Percentiles rank a stretch among this genome's conserved stretches.
These are phyloP conservation scores for Tricholoma bakamatsutake DNA, from an alignment of 768 basidiomycete genomes.

Conservation along the genomic window DNA sequence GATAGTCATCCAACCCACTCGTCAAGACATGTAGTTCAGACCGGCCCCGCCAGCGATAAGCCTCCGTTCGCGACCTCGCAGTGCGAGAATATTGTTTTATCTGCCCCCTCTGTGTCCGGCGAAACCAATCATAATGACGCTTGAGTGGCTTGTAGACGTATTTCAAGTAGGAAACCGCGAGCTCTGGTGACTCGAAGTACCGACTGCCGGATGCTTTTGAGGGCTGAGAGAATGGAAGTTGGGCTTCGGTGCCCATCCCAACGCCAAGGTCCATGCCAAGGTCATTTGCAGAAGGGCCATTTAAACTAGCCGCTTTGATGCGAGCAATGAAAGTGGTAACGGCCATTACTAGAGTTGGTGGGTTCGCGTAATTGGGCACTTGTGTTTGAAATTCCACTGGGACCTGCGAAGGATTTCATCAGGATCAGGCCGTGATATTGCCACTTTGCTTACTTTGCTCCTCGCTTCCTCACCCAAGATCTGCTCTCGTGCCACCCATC, in stretches of 20 bases:
- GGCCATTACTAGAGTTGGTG: slow-evolving; percentile 91
- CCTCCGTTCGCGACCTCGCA: slow-evolving; percentile 84
- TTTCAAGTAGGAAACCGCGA: slow-evolving; percentile 63
- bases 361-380: slow-evolving; percentile 92
- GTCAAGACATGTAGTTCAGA: slow-evolving; percentile 85
- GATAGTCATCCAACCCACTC: slow-evolving; percentile 96
- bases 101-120: slow-evolving; percentile 88
- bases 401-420: slow-evolving; percentile 42
- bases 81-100: slow-evolving; percentile 85
- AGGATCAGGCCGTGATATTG: not conserved
- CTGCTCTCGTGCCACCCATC: slow-evolving; percentile 96
- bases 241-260: slow-evolving; percentile 36
- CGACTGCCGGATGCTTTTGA: slow-evolving; percentile 27
- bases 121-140: slow-evolving; percentile 95
- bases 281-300: slow-evolving; percentile 49
- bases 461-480: slow-evolving; percentile 95
- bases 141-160: slow-evolving; percentile 81
- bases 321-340: slow-evolving; percentile 86
- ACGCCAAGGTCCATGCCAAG: slow-evolving; percentile 61
- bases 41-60: slow-evolving; percentile 91
- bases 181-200: slow-evolving; percentile 52
- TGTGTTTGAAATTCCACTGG: slow-evolving; percentile 89
- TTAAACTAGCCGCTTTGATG: slow-evolving; percentile 36
- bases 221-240: slow-evolving; percentile 32
- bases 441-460: slow-evolving; percentile 57